phyloP scores from a whole-genome alignment of 1,284 basidiomycete species.

The Porodaedalea pini region DNA sequence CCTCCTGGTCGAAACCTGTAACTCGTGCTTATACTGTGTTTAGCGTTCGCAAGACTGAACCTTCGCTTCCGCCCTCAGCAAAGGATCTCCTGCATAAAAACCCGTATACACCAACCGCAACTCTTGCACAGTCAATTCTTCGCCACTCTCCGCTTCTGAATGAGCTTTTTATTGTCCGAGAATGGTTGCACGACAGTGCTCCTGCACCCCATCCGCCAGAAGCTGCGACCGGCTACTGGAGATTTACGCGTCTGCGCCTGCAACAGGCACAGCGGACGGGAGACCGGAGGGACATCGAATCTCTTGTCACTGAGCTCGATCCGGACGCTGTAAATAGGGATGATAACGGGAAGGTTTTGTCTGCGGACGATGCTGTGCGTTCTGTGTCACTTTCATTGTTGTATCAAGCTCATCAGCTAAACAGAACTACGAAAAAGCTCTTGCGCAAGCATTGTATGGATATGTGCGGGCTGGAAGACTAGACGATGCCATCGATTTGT shows the following conservation, averaged over 20 bases:
- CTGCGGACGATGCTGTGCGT: conserved; percentile 70
- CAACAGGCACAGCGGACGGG: conserved; percentile 63
- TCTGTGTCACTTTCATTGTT: neutral
- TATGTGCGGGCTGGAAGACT: conserved; percentile 80
- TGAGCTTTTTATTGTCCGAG: conserved; percentile 72
- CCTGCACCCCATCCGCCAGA: conserved; percentile 57
- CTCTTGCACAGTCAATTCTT: conserved; percentile 70
- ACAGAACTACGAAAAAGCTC: conserved; percentile 74
- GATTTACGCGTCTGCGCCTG: conserved; percentile 73
- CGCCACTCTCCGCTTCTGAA: conserved; percentile 53
- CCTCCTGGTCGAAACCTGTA: neutral
- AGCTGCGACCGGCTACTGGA: conserved; percentile 75
- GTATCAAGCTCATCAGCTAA: neutral
- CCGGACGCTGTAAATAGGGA: conserved; percentile 66
- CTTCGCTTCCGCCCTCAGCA: conserved; percentile 42
- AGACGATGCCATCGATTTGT: conserved; percentile 80
- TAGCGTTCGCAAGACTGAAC: conserved; percentile 62
- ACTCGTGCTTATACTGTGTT: neutral
- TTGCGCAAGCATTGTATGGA: conserved; percentile 72
- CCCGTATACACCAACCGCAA: conserved; percentile 73
- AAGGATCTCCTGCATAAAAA: conserved; percentile 58
- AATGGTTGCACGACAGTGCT: conserved; percentile 78
- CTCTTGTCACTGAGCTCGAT: conserved; percentile 65
- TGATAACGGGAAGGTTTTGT: conserved; percentile 48
- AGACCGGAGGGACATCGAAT: conserved; percentile 38